A percentile compares a stretch with the other conserved stretches of the same genome.
Evolutionary conservation across 768 basidiomycete species (phyloP).

Genomic region (Tricholoma bakamatsutake): DNA sequence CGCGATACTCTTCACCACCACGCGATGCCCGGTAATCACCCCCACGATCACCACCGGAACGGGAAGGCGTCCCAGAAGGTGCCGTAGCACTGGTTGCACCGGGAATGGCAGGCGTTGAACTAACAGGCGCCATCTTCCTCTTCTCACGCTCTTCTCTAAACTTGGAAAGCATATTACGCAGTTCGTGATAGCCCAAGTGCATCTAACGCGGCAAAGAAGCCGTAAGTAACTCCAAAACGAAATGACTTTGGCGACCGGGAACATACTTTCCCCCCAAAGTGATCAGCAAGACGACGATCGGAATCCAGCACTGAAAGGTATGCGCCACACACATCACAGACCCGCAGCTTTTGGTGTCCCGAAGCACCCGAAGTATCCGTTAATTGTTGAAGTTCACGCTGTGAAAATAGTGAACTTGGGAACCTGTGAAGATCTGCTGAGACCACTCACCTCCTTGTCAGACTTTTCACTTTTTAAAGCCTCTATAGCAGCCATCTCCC

Average conservation of each 20-base stretch:
- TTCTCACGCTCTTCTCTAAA: conserved; percentile 91
- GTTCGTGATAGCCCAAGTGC: conserved; percentile 98
- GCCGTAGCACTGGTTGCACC: conserved; percentile 29
- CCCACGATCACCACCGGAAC: conserved; percentile 28
- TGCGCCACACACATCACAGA: conserved; percentile 99
- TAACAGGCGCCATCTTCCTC: conserved; percentile 54
- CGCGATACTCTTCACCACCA: conserved; percentile 53
- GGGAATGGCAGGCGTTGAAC: conserved; percentile 29
- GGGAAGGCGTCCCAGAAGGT: conserved; percentile 36
- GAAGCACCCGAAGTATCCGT: conserved; percentile 98
- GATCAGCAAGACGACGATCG: conserved; percentile 96
- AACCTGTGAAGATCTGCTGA: conserved; percentile 7
- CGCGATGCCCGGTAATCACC: conserved; percentile 55
- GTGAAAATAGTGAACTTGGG: conserved; percentile 10
- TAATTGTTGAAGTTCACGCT: conserved; percentile 92
- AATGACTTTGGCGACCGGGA: conserved; percentile 9
- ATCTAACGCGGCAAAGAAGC: conserved; percentile 51
- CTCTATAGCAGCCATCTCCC: conserved; percentile 95
- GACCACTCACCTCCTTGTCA: conserved; percentile 78
- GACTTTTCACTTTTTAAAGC: conserved; percentile 93
- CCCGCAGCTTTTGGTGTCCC: conserved; percentile 98
- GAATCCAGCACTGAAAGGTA: conserved; percentile 97
- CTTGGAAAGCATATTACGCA: conserved; percentile 87
- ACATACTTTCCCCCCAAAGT: conserved; percentile 97
- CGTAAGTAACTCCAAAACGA: conserved; percentile 21